phyloP scores from a whole-genome alignment of 768 basidiomycete genomes.

The Rhodotorula diobovata region DNA sequence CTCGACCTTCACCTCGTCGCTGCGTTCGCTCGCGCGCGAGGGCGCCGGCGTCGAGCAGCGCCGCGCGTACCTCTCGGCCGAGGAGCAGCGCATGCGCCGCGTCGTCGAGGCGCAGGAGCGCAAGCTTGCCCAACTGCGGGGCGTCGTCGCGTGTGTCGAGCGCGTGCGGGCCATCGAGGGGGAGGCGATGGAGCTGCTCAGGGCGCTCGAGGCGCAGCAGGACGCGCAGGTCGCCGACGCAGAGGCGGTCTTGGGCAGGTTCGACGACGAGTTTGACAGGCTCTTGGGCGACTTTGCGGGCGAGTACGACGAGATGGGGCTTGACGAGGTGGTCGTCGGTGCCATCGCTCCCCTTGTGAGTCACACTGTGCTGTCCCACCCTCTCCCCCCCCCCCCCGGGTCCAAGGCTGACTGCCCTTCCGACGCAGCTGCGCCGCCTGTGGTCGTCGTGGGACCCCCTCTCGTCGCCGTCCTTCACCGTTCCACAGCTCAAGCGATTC shows the following conservation, averaged over 20 bases:
- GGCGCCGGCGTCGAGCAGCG: slow-evolving; percentile 76
- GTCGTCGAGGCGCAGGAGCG: slow-evolving; percentile 71
- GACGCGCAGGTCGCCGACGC: slow-evolving; percentile 1
- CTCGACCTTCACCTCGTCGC: slow-evolving; percentile 72
- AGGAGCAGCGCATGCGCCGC: slow-evolving; percentile 66
- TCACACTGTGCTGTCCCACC: not conserved
- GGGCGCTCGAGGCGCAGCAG: not conserved
- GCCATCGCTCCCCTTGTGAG: slow-evolving; percentile 75
- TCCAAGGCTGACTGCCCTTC: not conserved
- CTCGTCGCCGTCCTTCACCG: slow-evolving; percentile 58
- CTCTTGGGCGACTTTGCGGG: slow-evolving; percentile 53
- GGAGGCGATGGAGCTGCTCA: slow-evolving; percentile 53
- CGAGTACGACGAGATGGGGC: slow-evolving; percentile 70
- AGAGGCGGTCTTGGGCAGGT: slow-evolving; percentile 55
- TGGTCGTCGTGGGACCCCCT: slow-evolving; percentile 78
- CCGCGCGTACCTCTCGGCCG: slow-evolving; percentile 64
- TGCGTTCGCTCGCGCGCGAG: slow-evolving; percentile 84
- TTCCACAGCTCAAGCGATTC: slow-evolving; percentile 46
- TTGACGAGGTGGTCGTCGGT: slow-evolving; percentile 90
- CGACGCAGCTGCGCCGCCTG: slow-evolving; percentile 61
- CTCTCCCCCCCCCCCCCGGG: too few relatives aligned
- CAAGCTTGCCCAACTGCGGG: slow-evolving; percentile 69
- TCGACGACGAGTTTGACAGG: slow-evolving; percentile 53
- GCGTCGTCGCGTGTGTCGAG: slow-evolving; percentile 68
- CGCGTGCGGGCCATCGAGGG: slow-evolving; percentile 59